These are phyloP conservation scores for Saturnispora halmiae DNA, from an alignment of 805 yeast genomes.

Conservation along the genomic window DNA sequence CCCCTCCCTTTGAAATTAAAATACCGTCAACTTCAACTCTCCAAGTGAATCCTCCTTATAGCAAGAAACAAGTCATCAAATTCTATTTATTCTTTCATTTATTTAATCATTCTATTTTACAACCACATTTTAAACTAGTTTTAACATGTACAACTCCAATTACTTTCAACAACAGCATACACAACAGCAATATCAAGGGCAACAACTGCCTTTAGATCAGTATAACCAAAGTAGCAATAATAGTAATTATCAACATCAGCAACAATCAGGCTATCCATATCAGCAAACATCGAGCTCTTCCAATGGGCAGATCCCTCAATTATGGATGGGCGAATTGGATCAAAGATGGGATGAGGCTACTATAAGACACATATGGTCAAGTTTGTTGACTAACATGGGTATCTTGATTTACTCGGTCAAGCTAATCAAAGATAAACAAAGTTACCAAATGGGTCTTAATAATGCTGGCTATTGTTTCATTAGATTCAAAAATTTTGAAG, in stretches of 20 bases:
- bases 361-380: slow-evolving; percentile 60
- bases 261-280: neutral
- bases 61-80: neutral
- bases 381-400: slow-evolving; percentile 45
- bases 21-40: too few species aligned
- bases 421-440: slow-evolving; percentile 57
- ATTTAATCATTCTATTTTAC: too few species aligned
- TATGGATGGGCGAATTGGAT: slow-evolving; percentile 91
- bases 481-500: slow-evolving; percentile 52
- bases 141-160: slow-evolving; percentile 4
- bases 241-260: neutral
- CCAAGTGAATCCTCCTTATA: neutral
- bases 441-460: slow-evolving; percentile 26
- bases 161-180: slow-evolving; percentile 5
- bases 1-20: too few species aligned
- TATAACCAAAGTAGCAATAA: slow-evolving; percentile 2
- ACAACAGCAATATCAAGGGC: neutral
- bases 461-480: slow-evolving; percentile 78
- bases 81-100: too few species aligned
- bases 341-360: slow-evolving; percentile 71
- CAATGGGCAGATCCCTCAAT: slow-evolving; percentile 29
- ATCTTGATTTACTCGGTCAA: slow-evolving; percentile 44
- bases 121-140: too few species aligned
- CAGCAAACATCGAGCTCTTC: slow-evolving; percentile 2
- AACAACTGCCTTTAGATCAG: slow-evolving; percentile 3